Base-by-base conservation (phyloP, 805 yeast genomes). In the Alloascoidea hylecoeti region DNA sequence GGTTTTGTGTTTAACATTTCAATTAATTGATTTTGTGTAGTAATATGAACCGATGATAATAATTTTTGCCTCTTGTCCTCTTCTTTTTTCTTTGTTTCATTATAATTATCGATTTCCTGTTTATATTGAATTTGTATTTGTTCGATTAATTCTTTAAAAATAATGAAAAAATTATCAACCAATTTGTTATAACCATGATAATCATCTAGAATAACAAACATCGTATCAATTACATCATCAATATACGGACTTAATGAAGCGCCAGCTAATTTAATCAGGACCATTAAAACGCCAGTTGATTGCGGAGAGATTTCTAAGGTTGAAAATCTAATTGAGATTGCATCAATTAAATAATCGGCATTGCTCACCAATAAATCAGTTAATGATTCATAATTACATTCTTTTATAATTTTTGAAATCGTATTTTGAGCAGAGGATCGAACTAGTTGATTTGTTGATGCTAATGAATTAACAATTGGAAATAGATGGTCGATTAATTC, bases 151-250 rank as follows among this genome's bases (percentile, higher is more conserved):
- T 73, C 76, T 38, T 70, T 70, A 48, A 88, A 84, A 0, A 84
- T 78, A 2, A 66, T 56, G 43, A 86, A 81, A 42, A 84, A 77
- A 1, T 84, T 83, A 41, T 77, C 77, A 39, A 83, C 76, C 14
- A 92, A 58, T 13, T 65, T 61, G 2, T 75, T 60, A 53, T 89
- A 89, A 0, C 89, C 94, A 56, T 88, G 95, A 49, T 79, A 89
- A 38, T 75, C 64, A 56, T 89, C 97, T 37, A 89, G 63, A 27
- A 88, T 58, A 15, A 77, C 72, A 53, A 89, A 85, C 44, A 85
- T 67, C 2, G 86, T 73, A 36, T 75, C 70, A 15, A 89, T 60
- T 1, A 89, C 64, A 53, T 89, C 97, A 37, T 65, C 71, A 38
- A 89, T 63, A 42, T 75, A 83, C 19, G 67, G 64, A 12, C 85